Evolutionary conservation across 225 moss, liverwort and hornwort genomes (phyloP).

Genomic region (Polytrichum commune): DNA sequence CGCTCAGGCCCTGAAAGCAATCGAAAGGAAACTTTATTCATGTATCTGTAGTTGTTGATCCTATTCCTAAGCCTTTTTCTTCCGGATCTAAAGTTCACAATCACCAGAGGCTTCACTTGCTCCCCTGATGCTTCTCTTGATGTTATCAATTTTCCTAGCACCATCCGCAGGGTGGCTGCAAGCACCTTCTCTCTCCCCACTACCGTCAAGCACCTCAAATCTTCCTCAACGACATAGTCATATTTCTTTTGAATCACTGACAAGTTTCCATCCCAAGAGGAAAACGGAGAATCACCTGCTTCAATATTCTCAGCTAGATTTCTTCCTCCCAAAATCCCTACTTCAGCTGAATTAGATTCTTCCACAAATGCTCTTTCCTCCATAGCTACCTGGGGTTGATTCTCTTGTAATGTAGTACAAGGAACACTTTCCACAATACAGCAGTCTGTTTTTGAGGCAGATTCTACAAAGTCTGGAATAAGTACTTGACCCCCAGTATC

Average conservation of each 20-base stretch:
- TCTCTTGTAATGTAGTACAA: not conserved
- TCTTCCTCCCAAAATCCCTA: not conserved
- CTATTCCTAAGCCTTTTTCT: constrained; percentile 18
- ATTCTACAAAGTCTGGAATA: too few species aligned
- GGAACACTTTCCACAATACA: not conserved
- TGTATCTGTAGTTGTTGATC: constrained; percentile 36
- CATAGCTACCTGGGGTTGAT: not conserved
- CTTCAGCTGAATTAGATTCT: not conserved
- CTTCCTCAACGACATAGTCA: constrained; percentile 18
- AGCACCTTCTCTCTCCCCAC: constrained; percentile 39
- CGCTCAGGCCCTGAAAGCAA: constrained; percentile 41
- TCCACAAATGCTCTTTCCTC: not conserved
- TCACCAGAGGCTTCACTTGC: constrained; percentile 17
- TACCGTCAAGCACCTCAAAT: constrained; percentile 17
- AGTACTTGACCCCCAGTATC: too few species aligned
- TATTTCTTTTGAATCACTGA: constrained; percentile 33
- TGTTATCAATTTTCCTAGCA: constrained; percentile 40
- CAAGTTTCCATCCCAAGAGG: constrained; percentile 15
- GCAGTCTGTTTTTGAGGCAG: not conserved
- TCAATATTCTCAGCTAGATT: not conserved
- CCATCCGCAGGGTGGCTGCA: constrained; percentile 35
- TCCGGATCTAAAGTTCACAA: constrained; percentile 34
- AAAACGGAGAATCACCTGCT: not conserved
- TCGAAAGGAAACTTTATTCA: constrained; percentile 33
- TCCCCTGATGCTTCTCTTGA: constrained; percentile 17